Evolutionary conservation across 768 basidiomycete species (phyloP), one percentile per base, ranked within the genome.

Genomic region (Amanita muscaria): DNA sequence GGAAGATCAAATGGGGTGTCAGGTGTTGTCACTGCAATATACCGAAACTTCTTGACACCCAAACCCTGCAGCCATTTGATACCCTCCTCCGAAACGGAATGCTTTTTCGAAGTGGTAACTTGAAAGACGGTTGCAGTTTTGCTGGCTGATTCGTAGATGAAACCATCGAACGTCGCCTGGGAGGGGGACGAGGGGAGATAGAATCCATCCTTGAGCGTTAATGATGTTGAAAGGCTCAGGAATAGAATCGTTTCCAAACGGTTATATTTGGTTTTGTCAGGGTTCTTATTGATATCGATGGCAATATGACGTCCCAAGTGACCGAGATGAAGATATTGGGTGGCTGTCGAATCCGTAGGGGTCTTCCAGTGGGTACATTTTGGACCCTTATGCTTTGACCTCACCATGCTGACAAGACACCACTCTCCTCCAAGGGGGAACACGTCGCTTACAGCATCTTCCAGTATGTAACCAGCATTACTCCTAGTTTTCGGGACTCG

Each of bases 401-500:
- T 49, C 37, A 19, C 34, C 49, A 49, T 45, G 44, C 5, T 14
- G 22, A 46, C 27, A 42, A 51, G 38, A 23, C 38, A 33, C 49
- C 51, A 51, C 44, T 49, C 27, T 33, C 51, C 49, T 27, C 51
- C 51, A 23, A 35, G 46, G 42, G 15, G 29, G 33, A 52, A 52
- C 27, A 52, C 30, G 38, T 52, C 40, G 32, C 44, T 42, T 44
- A 50, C 40, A 46, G 43, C 48, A 44, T 52, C 48, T 41, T 49
- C 48, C 49, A 52, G 47, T 36, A 52, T 42, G 45, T 33, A 47
- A 29, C 51, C 49, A 50, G 45, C 51, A 43, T 30, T 18, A 31
- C 0, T 32, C 32, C 22, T 52, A n/a, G 51, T 42, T 30, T 32
- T 36, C 14, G 40, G 42, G 42, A 21, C 42, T 33, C 25, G 44